Base-by-base conservation (phyloP, 1,284 basidiomycete genomes). In the Heterobasidion parviporum region DNA sequence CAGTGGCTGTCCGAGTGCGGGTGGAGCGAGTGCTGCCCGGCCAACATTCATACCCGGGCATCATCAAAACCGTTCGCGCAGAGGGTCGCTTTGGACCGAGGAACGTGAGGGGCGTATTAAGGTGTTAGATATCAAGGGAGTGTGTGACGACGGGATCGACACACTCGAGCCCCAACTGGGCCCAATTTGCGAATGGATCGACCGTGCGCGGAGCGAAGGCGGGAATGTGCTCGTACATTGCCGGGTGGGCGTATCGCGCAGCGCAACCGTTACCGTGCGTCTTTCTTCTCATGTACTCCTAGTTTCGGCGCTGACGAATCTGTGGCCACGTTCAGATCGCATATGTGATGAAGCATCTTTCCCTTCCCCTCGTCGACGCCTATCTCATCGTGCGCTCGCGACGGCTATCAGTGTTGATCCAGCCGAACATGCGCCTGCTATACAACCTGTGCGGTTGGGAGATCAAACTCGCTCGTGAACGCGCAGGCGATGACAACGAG, bases 381-480 rank as follows among this genome's bases (percentile, higher is more conserved):
- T 98, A 98, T 72, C 78, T 98, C 61, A 83, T 94, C 60, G 91
- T 94, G 44, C 85, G 93, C 56, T 91, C 89, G 57, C 79, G 92
- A 43, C 75, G 91, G 43, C 76, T 94, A 51, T 90, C 87, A 14
- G 87, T 94, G 53, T 77, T 94, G 59, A 96, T 97, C 62, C 94
- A 98, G 73, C 94, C 94, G 15, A 96, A 96, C 65, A 87, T 97
- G 81, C 80, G 93, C 47, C 76, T 98, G 69, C 72, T 97, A 68
- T 97, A 95, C 74, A 96, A 97, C 69, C 76, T 97, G 38, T 86
- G 92, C 65, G 92, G 91, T 10, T 97, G 94, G 92, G 94, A 97
- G 72, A 83, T 92, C 62, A 85, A 85, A 71, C 77, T 94, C 38
- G 89, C 87, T 15, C 76, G 79, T 59, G 81, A 85, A 64, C 77